Conservation (phyloP, 257 asterid genomes). For the Primulina huaijiensis region DNA sequence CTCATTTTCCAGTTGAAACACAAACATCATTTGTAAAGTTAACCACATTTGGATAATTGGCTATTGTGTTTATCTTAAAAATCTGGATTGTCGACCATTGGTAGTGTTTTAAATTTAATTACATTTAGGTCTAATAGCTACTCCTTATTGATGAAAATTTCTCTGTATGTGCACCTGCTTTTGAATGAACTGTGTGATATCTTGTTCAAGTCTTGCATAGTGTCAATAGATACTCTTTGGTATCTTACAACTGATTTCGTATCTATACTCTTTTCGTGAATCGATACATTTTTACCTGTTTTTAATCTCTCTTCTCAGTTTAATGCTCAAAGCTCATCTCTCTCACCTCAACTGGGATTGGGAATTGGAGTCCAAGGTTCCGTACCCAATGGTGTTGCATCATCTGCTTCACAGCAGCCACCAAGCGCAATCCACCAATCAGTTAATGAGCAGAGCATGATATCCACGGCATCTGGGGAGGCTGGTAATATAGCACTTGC, state of each 20-base stretch:
- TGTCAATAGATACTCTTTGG: background rate
- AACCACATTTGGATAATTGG: background rate
- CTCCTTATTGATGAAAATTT: background rate
- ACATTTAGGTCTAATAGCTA: background rate
- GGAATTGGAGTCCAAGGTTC: slow-evolving; percentile 70
- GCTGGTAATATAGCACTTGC: slow-evolving; percentile 47
- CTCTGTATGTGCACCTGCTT: too few species aligned
- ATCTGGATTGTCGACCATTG: background rate
- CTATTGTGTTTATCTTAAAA: too few species aligned
- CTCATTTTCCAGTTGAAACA: background rate
- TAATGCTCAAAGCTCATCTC: slow-evolving; percentile 76
- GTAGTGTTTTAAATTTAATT: background rate
- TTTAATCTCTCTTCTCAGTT: slow-evolving; percentile 51
- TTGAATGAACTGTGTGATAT: background rate
- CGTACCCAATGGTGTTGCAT: slow-evolving; percentile 50
- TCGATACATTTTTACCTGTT: slow-evolving; percentile 18
- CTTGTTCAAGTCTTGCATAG: background rate
- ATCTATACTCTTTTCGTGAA: background rate
- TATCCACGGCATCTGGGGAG: slow-evolving; percentile 57
- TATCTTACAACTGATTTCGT: slow-evolving; percentile 4
- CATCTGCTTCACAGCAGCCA: slow-evolving; percentile 56
- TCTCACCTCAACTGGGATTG: slow-evolving; percentile 66
- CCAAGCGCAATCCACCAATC: slow-evolving; percentile 58
- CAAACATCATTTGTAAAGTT: background rate
- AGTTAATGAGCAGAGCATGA: slow-evolving; percentile 54